Evolutionary conservation across 2,329 filamentous ascomycete genomes (phyloP), one percentile per base, ranked within the genome.

Genomic region (Calonectria fujianensis): DNA sequence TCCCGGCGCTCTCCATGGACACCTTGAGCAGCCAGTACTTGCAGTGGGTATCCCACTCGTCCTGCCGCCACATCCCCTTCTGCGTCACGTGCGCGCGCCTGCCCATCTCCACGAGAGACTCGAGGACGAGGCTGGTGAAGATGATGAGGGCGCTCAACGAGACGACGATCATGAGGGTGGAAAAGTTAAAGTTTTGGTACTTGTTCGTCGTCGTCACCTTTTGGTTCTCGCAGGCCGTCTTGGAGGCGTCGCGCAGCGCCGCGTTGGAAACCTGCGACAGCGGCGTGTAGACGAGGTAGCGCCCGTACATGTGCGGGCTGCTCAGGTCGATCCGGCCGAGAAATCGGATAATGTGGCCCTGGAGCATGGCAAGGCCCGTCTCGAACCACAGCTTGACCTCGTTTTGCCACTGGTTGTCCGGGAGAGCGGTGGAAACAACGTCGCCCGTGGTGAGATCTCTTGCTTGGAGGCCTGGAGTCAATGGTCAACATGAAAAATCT

Each of bases 171-270:
- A 63, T 29, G 5, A 63, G 2, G 9, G 57, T 37, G 39, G 57
- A 11, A 63, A 63, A 63, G 24, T 63, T 63, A 14, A 63, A 63
- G 37, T 63, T 63, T 63, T 63, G 57, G 37, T 63, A 63, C 24
- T 24, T 35, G n/a, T 63, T 63, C 11, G 35, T 41, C 8, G 57
- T 63, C n/a, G 57, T 63, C 1, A 63, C 37, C 5, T 63, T 63
- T 13, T 63, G 57, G 35, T 63, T 63, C 27, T 39, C 32, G 9
- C 57, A 63, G 11, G 35, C 57, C 27, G 2, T 41, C 24, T 41
- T n/a, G 20, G 35, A 41, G 11, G 32, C 57, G 3, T 37, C 32
- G 8, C 9, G n/a, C 9, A 63, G 24, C n/a, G 35, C 3, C 7
- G 13, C n/a, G 24, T 41, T 24, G 35, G 57, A 9, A 4, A 63